Evolutionary conservation across 208 protist species (phyloP), one percentile per base, ranked within the genome.

Genomic region (Herpetomonas samuelpessoai): DNA sequence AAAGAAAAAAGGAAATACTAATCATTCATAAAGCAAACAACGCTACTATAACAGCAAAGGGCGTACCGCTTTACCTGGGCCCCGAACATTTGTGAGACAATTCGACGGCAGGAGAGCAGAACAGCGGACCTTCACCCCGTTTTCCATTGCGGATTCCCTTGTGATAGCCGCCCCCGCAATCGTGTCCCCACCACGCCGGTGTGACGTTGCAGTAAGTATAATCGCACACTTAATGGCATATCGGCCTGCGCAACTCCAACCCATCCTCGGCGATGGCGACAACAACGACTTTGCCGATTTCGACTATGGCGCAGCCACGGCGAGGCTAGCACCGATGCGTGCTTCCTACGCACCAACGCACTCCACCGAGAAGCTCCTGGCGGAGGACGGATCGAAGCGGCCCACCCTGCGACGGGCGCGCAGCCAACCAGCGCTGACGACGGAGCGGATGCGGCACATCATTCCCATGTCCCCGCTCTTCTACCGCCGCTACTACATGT

Each of bases 401-500:
- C 57, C 53, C n/a, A 52, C 55, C 3, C 2, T 74, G 54, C 61
- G 62, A 25, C 68, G 73, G 26, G 65, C 67, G 27, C 48, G 72
- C 49, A 80, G 73, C 63, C 47, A 71, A 2, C 73, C 73, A 0
- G 68, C 71, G 21, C 57, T 69, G 35, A 68, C 74, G 18, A 45
- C 57, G 16, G 21, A 62, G 10, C 62, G 63, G 18, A 49, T 63
- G 29, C 54, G 57, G 12, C 52, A 53, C 55, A 65, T 62, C 22
- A 9, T 79, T 26, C 66, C 65, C 14, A 51, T 85, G 22, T 84
- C 81, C 2, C 75, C 76, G 1, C 68, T 85, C 39, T 81, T 84
- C 39, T 65, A 81, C 54, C 38, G 62, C 51, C 71, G 65, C 28
- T 68, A 65, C 24, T 88, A 79, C 72, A 79, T 81, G 71, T 58